Conservation (phyloP, 1,284 basidiomycete species). For the Schizophyllum commune region DNA sequence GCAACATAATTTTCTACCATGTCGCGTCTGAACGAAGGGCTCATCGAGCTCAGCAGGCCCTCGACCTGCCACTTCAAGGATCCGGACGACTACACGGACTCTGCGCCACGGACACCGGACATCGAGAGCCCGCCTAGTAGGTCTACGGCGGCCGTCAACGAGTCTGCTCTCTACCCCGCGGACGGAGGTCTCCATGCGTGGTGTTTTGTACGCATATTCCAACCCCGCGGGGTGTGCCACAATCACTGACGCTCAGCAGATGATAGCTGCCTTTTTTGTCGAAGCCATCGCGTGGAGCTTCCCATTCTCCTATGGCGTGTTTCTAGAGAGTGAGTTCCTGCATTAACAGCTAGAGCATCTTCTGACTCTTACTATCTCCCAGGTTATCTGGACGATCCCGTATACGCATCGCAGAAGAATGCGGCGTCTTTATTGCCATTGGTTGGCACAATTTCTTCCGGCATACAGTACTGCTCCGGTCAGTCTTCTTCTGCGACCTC, state of each 20-base stretch:
- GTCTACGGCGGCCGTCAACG: too few species aligned
- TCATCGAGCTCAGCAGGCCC: too few species aligned
- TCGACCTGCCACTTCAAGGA: too few species aligned
- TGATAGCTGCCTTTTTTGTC: conserved; percentile 20
- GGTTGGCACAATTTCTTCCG: conserved; percentile 23
- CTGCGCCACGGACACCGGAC: too few species aligned
- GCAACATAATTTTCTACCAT: too few species aligned
- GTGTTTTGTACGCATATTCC: conserved; percentile 9
- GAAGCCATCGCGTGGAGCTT: conserved; percentile 24
- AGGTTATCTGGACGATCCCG: conserved; percentile 25
- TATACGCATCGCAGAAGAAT: conserved; percentile 17
- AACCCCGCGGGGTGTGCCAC: not conserved
- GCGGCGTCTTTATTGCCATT: conserved; percentile 25
- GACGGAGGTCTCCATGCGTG: conserved; percentile 8
- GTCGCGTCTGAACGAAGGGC: too few species aligned
- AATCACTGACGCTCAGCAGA: conserved; percentile 4
- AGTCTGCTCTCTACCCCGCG: not conserved
- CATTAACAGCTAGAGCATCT: not conserved
- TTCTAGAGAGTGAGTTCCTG: not conserved
- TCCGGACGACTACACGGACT: too few species aligned
- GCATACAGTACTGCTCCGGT: conserved; percentile 29
- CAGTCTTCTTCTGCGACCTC: not conserved
- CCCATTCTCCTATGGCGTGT: conserved; percentile 8
- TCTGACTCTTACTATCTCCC: not conserved
- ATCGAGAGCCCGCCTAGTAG: too few species aligned